Evolutionary conservation across 129 eudicot genomes (phyloP), one percentile per base, ranked within the genome.

Genomic region (Smallanthus sonchifolius): DNA sequence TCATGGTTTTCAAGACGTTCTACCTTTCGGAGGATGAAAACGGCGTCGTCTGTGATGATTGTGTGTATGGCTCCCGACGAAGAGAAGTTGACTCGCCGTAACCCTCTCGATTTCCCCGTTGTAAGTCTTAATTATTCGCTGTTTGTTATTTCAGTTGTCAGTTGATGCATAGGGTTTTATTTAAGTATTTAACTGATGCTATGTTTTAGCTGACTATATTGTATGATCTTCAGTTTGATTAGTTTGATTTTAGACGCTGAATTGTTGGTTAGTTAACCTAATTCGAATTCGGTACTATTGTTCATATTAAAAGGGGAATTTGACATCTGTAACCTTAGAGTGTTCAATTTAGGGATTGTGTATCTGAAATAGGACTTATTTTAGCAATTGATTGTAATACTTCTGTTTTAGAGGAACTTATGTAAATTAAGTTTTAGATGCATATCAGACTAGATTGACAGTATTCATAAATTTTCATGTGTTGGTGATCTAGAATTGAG

Each of bases 31-130:
- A 77, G 75, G 75, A 16, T 67, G 75, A 67, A 40, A 49, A 13
- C 69, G 64, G 19, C 77, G 6, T 57, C 75, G 19, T 43, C 67
- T 42, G 37, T 20, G 54, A 37, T 6, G 45, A 14, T 86, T 42
- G 95, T 91, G 30, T 70, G 95, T 68, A 86, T 87, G 95, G 95
- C 97, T 8, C 97, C 97, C 1, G 95, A 91, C 7, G 95, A 88
- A 75, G 86, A 87, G 85, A 91, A 77, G 72, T 68, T 84, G 70
- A 91, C 97, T 84, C 97, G 95, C 68, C 91, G 91, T 20, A 86
- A 92, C 39, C 97, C 97, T 80, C 84, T 87, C 10, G 97, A 91
- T 80, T 91, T 90, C 59, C 97, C 97, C n/a, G 79, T 84, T 36
- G 97, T 91, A 80, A 61, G 40, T 67, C 57, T 30, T 39, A 32